Evolutionary conservation across 2,329 filamentous ascomycete genomes (phyloP), one percentile per base, ranked within the genome.

Genomic region (Fusarium sulawesiense): DNA sequence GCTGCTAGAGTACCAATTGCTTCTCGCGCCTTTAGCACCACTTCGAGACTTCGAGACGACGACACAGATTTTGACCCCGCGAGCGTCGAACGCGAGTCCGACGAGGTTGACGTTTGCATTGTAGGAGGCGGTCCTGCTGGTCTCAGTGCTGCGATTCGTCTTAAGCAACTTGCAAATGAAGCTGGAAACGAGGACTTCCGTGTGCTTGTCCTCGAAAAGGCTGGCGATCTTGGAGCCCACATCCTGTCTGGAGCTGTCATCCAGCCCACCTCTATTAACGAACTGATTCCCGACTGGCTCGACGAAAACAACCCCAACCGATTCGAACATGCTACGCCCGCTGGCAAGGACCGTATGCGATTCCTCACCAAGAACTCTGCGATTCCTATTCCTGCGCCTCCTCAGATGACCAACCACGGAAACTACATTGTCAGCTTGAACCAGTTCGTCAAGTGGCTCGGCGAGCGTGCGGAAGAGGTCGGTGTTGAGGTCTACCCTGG

Each of bases 341-440:
- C 94, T 7, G 91, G 88, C 68, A 84, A 84, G 51, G 96, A 99
- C 77, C 91, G 90, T 81, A 97, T 99, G 95, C 91, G 93, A 73
- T 98, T 98, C 81, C 86, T 99, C 66, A 98, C 95, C 48, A 92
- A 94, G 83, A 92, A 86, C 56, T 85, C 85, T 66, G 85, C 94
- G 1, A 89, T 97, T 60, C 93, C 93, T 8, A 84, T 98, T 56
- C 96, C 95, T 2, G 89, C 91, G 14, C 96, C 96, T 46, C 96
- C 96, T 32, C 96, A 98, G 83, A 99, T 99, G 96, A 89, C 94
- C 84, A 99, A 99, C 79, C 89, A 97, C 76, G 96, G 96, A 73
- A 99, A 99, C 82, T 98, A 97, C 80, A 99, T 99, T 73, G 90
- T 99, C 76, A 97, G 93, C 77, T 83, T 99, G 76, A 98, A 97